Conservation (phyloP, 1,284 basidiomycete genomes). For the Boletus semigastroideus region DNA sequence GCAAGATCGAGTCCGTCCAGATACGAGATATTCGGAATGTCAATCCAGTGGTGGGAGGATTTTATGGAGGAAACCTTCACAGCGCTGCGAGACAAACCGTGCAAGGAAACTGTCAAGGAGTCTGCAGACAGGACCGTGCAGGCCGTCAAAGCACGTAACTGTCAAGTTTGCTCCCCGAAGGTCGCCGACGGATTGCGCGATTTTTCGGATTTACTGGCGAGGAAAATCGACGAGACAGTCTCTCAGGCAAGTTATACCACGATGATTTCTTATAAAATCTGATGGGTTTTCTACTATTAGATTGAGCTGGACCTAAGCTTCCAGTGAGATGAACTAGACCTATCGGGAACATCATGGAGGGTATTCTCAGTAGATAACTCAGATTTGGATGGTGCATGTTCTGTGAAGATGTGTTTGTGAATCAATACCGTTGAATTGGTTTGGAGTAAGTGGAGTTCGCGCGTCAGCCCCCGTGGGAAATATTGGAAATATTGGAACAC, state of each 20-base stretch:
- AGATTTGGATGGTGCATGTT: too few species aligned
- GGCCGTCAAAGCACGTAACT: too few species aligned
- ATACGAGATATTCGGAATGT: neutral
- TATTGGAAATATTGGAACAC: too few species aligned
- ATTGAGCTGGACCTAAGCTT: neutral
- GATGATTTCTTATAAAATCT: neutral
- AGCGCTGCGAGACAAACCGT: slow-evolving; percentile 8
- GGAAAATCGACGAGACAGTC: neutral
- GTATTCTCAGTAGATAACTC: too few species aligned
- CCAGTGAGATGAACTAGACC: too few species aligned
- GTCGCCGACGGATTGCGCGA: slow-evolving; percentile 1
- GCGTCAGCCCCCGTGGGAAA: too few species aligned
- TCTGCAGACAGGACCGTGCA: too few species aligned
- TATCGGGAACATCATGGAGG: too few species aligned
- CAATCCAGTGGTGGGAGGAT: slow-evolving; percentile 16
- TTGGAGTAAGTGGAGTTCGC: too few species aligned
- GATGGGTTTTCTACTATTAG: neutral
- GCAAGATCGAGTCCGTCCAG: neutral
- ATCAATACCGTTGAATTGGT: too few species aligned
- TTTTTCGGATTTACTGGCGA: neutral
- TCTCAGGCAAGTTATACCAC: neutral
- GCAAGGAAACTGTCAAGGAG: neutral
- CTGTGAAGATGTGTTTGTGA: too few species aligned
- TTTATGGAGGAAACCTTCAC: neutral
- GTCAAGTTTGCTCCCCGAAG: neutral